phyloP scores from a whole-genome alignment of 306 rosid genomes.

The Cercis canadensis region DNA sequence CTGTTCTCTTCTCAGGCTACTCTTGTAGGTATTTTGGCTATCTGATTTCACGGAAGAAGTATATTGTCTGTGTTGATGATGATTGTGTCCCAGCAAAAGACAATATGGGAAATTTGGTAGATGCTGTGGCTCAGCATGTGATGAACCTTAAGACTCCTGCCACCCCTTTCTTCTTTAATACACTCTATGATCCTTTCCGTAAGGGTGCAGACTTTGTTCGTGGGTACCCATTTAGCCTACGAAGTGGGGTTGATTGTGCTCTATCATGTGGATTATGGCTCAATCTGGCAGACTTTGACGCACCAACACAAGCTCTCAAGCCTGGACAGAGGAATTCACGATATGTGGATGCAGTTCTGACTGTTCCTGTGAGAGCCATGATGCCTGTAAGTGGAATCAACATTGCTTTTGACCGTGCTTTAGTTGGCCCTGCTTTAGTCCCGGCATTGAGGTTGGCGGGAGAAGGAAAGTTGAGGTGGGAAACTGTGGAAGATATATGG shows the following conservation, averaged over 20 bases:
- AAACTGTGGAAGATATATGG: conserved; percentile 97
- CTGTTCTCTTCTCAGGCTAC: conserved; percentile 83
- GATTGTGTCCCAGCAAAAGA: conserved; percentile 89
- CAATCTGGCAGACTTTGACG: conserved; percentile 87
- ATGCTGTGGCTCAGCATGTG: conserved; percentile 78
- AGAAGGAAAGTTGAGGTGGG: conserved; percentile 97
- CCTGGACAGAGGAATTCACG: conserved; percentile 66
- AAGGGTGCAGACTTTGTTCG: conserved; percentile 97
- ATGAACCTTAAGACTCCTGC: conserved; percentile 88
- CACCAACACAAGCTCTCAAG: conserved; percentile 97
- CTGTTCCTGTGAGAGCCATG: conserved; percentile 78
- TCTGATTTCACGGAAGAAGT: conserved; percentile 80
- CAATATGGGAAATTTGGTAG: conserved; percentile 59
- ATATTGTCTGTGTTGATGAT: conserved; percentile 85
- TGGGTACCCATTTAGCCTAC: conserved; percentile 97
- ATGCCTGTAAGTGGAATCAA: conserved; percentile 95
- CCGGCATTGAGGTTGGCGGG: conserved; percentile 81
- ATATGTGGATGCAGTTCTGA: conserved; percentile 91
- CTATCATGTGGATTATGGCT: conserved; percentile 97
- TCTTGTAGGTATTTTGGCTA: conserved; percentile 94
- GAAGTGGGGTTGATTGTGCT: conserved; percentile 82
- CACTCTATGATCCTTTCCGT: conserved; percentile 90
- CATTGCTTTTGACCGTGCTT: conserved; percentile 82
- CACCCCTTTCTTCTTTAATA: conserved; percentile 98
- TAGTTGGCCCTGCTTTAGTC: conserved; percentile 79